Conservation (phyloP, 1,284 basidiomycete genomes). For the Grifola frondosa region DNA sequence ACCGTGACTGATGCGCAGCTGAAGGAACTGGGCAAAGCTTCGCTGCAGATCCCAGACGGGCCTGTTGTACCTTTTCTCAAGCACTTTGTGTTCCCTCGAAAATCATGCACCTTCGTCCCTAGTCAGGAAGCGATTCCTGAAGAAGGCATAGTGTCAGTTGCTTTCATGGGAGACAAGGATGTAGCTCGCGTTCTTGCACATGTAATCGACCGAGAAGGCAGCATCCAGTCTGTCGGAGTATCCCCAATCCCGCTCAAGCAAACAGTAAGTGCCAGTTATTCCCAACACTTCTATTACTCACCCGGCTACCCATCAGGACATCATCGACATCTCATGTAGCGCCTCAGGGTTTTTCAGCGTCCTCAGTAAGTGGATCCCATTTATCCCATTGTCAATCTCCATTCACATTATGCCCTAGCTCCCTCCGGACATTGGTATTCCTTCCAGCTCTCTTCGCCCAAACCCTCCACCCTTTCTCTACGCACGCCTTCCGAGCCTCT, state of each 20-base stretch:
- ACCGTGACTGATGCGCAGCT: constrained; percentile 46
- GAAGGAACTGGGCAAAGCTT: too few species aligned
- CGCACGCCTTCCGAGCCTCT: constrained; percentile 38
- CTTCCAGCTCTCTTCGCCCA: constrained; percentile 40
- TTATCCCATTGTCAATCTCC: not conserved
- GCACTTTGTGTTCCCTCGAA: constrained; percentile 45
- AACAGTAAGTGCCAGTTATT: constrained; percentile 10
- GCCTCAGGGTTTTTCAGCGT: constrained; percentile 48
- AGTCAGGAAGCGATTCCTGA: too few species aligned
- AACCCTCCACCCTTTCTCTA: constrained; percentile 21
- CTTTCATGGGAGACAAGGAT: constrained; percentile 16
- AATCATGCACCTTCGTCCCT: constrained; percentile 45
- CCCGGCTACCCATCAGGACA: constrained; percentile 18
- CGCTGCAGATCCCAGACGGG: too few species aligned
- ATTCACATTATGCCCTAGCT: constrained; percentile 27
- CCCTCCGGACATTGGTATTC: constrained; percentile 46
- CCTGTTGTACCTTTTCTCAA: constrained; percentile 41
- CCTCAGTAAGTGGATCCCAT: constrained; percentile 40
- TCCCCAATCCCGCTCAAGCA: constrained; percentile 18
- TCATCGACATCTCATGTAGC: constrained; percentile 45
- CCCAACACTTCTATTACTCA: not conserved
- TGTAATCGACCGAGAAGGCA: constrained; percentile 13
- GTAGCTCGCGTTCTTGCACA: too few species aligned
- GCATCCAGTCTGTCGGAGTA: constrained; percentile 12
- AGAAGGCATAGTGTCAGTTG: constrained; percentile 36